Evolutionary conservation across 2,329 filamentous ascomycete species (phyloP).

Genomic region (Colletotrichum brevisporum): DNA sequence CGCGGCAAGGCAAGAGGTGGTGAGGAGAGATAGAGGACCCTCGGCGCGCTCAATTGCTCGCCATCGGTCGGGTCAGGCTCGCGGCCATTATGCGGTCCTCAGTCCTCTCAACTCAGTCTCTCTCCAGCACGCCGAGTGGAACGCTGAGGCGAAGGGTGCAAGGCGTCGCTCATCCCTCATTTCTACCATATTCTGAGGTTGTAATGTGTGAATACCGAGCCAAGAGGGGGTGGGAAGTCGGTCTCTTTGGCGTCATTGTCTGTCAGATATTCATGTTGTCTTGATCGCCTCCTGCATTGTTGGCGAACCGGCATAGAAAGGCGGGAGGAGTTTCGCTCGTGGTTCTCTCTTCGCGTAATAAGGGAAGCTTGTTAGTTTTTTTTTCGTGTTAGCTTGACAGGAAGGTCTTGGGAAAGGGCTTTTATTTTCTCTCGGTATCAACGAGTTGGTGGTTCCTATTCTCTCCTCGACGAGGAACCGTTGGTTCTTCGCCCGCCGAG

Average conservation of each 20-base stretch:
- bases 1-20: constrained; percentile 81
- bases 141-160: constrained; percentile 24
- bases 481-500: constrained; percentile 16
- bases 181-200: constrained; percentile 19
- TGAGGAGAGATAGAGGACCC: constrained; percentile 62
- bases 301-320: constrained; percentile 40
- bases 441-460: constrained; percentile 33
- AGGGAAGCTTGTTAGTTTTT: constrained; percentile 34
- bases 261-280: constrained; percentile 36
- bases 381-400: constrained; percentile 28
- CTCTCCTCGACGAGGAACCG: neutral
- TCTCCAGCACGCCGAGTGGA: constrained; percentile 36
- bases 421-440: constrained; percentile 21
- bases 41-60: constrained; percentile 31
- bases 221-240: constrained; percentile 16
- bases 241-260: constrained; percentile 32
- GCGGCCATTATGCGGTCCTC: constrained; percentile 31
- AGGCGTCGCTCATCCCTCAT: neutral
- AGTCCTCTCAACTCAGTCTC: constrained; percentile 37
- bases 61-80: constrained; percentile 18
- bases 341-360: constrained; percentile 30
- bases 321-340: constrained; percentile 27
- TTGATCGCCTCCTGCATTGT: constrained; percentile 37
- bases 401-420: constrained; percentile 23
- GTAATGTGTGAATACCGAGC: constrained; percentile 39